Evolutionary conservation across 2,329 filamentous ascomycete species (phyloP).

Genomic region (Saccharata proteae): DNA sequence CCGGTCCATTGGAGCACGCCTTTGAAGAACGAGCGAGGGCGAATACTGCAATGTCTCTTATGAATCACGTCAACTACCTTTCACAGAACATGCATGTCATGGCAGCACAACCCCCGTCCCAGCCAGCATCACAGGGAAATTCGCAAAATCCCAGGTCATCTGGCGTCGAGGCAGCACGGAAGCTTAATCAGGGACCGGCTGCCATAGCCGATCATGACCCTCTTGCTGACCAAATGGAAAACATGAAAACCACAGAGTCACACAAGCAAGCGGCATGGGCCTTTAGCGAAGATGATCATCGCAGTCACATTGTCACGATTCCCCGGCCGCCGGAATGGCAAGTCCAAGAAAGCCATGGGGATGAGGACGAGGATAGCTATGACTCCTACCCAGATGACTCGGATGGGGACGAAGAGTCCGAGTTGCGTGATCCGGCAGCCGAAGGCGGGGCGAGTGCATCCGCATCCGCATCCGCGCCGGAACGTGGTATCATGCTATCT

Average conservation of each 20-base stretch:
- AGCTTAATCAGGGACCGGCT: no score
- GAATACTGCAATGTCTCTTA: conserved; percentile 50
- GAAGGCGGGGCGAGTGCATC: conserved; percentile 19
- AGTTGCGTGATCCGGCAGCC: no score
- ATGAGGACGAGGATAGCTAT: conserved; percentile 25
- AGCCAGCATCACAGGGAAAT: no score
- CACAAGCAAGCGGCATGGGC: no score
- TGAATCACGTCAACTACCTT: conserved; percentile 64
- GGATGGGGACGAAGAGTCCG: conserved; percentile 35
- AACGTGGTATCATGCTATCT: conserved; percentile 63
- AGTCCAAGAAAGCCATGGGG: conserved; percentile 14
- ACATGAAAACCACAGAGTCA: no score
- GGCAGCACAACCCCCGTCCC: conserved; percentile 30
- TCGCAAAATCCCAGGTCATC: no score
- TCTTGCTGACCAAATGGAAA: no score
- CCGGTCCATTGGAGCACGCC: conserved; percentile 50
- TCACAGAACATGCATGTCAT: conserved; percentile 58
- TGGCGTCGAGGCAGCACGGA: no score
- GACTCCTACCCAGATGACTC: conserved; percentile 31
- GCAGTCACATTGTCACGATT: conserved; percentile 58
- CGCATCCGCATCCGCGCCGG: conserved; percentile 31
- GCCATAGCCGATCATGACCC: no score
- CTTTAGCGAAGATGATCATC: conserved; percentile 33
- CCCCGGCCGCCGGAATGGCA: conserved; percentile 68
- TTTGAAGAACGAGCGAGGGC: conserved; percentile 49